phyloP scores from a whole-genome alignment of 2,329 filamentous ascomycete species.

The Drechslerella stenobrocha region DNA sequence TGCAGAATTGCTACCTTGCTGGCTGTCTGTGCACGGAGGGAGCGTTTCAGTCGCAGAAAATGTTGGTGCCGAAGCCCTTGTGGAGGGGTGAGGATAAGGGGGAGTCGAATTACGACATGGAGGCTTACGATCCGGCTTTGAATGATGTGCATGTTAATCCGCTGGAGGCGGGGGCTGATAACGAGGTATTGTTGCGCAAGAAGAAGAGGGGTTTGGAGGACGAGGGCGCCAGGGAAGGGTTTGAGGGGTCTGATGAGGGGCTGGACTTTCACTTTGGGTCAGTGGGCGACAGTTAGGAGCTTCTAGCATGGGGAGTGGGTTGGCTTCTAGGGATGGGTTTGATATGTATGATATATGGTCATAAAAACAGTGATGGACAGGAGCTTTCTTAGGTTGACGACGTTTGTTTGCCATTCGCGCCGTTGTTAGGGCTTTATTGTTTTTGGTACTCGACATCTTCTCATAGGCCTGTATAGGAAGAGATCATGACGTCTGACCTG shows the following conservation, averaged over 20 bases:
- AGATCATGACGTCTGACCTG: no score
- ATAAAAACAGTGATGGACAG: no score
- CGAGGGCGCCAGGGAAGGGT: not conserved
- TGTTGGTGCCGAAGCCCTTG: slow-evolving; percentile 7
- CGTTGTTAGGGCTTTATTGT: no score
- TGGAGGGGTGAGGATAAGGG: slow-evolving; percentile 5
- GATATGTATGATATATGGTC: no score
- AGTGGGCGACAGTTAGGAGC: no score
- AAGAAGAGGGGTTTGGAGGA: not conserved
- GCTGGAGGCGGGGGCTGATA: slow-evolving; percentile 13
- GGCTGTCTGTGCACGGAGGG: slow-evolving; percentile 27
- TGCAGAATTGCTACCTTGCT: slow-evolving; percentile 11
- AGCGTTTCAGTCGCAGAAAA: not conserved
- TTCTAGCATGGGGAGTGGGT: no score
- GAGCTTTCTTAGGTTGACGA: no score
- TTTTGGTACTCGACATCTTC: no score
- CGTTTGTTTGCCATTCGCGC: no score
- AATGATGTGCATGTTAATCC: slow-evolving; percentile 16
- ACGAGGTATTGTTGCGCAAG: slow-evolving; percentile 5
- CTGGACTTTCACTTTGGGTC: no score
- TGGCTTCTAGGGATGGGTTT: no score
- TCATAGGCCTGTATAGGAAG: no score
- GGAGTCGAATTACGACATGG: not conserved
- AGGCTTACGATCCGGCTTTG: slow-evolving; percentile 17
- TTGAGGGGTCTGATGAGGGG: not conserved